Evolutionary conservation across 176 grass and related monocot species (phyloP).

Genomic region (Musa schizocarpa): DNA sequence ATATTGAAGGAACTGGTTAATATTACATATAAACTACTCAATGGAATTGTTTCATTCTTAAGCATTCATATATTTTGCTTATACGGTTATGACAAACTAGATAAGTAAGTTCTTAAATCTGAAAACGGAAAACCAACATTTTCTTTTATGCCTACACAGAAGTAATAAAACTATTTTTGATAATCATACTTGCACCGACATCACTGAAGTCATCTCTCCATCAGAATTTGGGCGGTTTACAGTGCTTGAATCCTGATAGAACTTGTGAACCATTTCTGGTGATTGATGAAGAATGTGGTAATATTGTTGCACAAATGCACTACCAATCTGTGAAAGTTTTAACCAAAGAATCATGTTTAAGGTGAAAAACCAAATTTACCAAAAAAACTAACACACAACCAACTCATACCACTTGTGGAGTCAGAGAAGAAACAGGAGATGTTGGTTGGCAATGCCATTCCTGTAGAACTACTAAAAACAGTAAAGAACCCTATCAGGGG

Average conservation of each 20-base stretch:
- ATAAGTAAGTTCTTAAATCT: not conserved
- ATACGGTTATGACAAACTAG: too few relatives aligned
- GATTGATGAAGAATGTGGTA: constrained; percentile 64
- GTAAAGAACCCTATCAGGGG: not conserved
- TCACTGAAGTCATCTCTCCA: constrained; percentile 51
- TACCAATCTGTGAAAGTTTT: constrained; percentile 41
- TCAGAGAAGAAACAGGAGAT: constrained; percentile 10
- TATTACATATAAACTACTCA: too few relatives aligned
- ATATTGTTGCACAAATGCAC: constrained; percentile 85
- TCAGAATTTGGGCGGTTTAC: constrained; percentile 44
- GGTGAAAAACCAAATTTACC: not conserved
- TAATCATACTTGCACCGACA: constrained; percentile 55
- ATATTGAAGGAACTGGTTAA: too few relatives aligned
- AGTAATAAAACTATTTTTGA: not conserved
- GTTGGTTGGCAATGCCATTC: constrained; percentile 15
- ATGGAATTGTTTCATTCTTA: too few relatives aligned
- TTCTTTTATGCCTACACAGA: not conserved
- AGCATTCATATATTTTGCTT: too few relatives aligned
- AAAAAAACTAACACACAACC: not conserved
- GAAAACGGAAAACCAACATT: not conserved
- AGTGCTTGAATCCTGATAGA: constrained; percentile 76
- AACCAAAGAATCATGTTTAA: not conserved
- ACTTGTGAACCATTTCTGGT: constrained; percentile 71
- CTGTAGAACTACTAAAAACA: not conserved
- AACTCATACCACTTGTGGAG: constrained; percentile 18